Base-by-base conservation (phyloP, 257 asterid species). In the Echium plantagineum region DNA sequence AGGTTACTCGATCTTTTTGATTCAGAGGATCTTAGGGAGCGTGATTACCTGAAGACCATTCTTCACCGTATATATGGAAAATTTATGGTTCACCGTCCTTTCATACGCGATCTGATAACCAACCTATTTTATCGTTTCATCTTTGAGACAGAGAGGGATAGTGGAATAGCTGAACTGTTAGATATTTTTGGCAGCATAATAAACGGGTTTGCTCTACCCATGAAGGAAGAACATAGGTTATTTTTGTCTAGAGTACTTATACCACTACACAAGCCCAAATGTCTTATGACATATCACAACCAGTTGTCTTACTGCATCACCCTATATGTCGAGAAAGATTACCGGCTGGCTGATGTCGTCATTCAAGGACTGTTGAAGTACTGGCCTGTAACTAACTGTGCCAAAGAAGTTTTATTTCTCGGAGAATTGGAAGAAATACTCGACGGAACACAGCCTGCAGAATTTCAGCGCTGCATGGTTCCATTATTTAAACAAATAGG, bases 181-280 rank as follows among this genome's bases (percentile, higher is more conserved):
- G 76, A 71, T 65, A 66, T 71, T 62, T 59, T 71, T 21, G 76
- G 76, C 19, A 71, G 76, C 58, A 66, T 71, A 60, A 71, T 71
- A 21, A 71, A 66, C 61, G 75, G 75, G 57, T 71, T 71, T 52
- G 75, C 76, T 1, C 57, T 71, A 35, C 76, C 76, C n/a, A 62
- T 71, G 76, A 71, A 71, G 55, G 76, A 71, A 68, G 76, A 71
- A 35, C 76, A 71, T 55, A 71, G 66, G 64, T 21, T 71, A n/a
- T 71, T 71, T 31, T 72, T 71, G n/a, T 52, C 56, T 13, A 63
- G 72, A 53, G 76, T 65, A 13, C 68, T 71, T 21, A 66, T 71
- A 49, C 76, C 76, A 49, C 69, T 71, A 10, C 76, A 71, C 66
- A 71, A 71, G n/a, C 76, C 76, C 6, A 71, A 66, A 54, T 6